Base-by-base conservation (phyloP, 164 flowering plant genomes). In the Chloranthus sessilifolius region DNA sequence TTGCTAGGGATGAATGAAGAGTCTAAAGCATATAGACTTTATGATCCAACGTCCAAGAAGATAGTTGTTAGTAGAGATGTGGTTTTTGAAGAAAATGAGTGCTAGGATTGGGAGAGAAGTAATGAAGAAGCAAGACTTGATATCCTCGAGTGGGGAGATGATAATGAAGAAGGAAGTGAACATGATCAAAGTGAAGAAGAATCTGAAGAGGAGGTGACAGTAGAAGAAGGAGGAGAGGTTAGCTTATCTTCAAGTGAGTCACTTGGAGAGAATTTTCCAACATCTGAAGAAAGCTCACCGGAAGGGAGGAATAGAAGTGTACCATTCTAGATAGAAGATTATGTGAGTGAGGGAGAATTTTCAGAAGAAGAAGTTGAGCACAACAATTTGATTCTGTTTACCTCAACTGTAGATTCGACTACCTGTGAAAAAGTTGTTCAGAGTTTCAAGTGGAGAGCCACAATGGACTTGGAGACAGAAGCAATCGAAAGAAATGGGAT, bases 301-400 rank as follows among this genome's bases (percentile, higher is more conserved):
- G 38, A 34, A 34, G 38, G 38, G 38, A 34, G 38, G 38, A 34
- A 34, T 15, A 34, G 38, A 34, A 34, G n/a, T n/a, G n/a, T n/a
- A 34, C 38, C 38, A 31, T 11, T 10, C 8, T 28, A 19, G 35
- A 39, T 53, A 43, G 4, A 15, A 35, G 41, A 55, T 15, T 45
- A 55, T 45, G 50, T 43, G 23, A 45, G 50, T 24, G 53, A 41
- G 10, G 53, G 24, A n/a, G 42, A 31, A 2, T 36, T 47, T 9
- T 47, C 20, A 1, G 52, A 45, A n/a, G 60, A 46, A 36, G 17
- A n/a, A n/a, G n/a, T n/a, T 16, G 22, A 42, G 25, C 10, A 24
- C 20, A 24, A 8, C 15, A 9, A 16, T 8, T 11, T 38, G 15
- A 23, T 21, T 22, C 25, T 39, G 45, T 24, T 38, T 24, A 21